phyloP scores from a whole-genome alignment of 768 basidiomycete species.

The Psilocybe subaeruginosa region DNA sequence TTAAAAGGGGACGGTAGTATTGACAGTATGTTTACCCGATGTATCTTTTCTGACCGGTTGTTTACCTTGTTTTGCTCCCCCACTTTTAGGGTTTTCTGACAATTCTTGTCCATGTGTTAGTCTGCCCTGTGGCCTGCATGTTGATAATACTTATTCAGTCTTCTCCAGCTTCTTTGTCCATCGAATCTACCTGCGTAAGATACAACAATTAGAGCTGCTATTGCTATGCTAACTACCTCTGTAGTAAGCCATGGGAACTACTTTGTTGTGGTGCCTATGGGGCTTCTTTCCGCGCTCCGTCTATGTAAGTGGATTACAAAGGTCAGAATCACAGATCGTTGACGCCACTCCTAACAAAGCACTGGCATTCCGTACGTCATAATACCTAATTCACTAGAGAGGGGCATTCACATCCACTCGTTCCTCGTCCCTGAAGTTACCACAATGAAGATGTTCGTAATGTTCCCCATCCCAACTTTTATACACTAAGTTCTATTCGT shows the following conservation, averaged over 20 bases:
- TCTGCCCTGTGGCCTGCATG: neutral
- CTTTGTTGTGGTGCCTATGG: constrained; percentile 33
- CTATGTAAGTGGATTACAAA: neutral
- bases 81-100: constrained; percentile 36
- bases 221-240: neutral
- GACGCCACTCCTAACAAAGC: neutral
- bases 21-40: constrained; percentile 28
- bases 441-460: constrained; percentile 7
- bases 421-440: neutral
- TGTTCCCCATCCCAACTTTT: too few species aligned
- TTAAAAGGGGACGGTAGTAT: constrained; percentile 31
- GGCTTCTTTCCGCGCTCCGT: neutral
- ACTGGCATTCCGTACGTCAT: constrained; percentile 8
- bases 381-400: neutral
- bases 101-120: constrained; percentile 54
- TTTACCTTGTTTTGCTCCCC: neutral
- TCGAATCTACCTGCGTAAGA: constrained; percentile 44
- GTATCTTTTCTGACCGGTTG: neutral
- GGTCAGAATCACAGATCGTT: neutral
- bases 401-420: neutral
- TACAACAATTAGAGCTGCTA: neutral
- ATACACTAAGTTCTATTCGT: neutral
- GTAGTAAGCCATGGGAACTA: constrained; percentile 39
- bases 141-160: neutral
- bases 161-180: constrained; percentile 31